Evolutionary conservation across 805 yeast genomes (phyloP).

Genomic region (Saccharomycopsis babjevae): DNA sequence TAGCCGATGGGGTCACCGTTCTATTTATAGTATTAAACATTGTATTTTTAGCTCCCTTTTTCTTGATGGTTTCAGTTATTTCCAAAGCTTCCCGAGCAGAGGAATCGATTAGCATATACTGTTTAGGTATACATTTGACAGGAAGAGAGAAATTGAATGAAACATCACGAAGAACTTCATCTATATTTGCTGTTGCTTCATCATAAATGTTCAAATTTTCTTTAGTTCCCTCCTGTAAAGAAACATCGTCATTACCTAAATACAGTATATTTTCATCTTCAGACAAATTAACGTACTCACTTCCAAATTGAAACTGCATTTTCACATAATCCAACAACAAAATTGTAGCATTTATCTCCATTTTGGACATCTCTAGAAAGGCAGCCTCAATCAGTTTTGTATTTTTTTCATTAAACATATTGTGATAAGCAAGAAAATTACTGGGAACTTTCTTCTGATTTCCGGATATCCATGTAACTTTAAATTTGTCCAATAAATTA

Average conservation of each 20-base stretch:
- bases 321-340: constrained; percentile 12
- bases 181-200: neutral
- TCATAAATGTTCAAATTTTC: constrained; percentile 52
- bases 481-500: constrained; percentile 2
- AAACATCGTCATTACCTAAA: neutral
- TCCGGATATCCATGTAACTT: constrained; percentile 5
- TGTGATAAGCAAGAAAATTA: constrained; percentile 33
- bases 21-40: constrained; percentile 57
- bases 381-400: neutral
- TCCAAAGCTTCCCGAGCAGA: constrained; percentile 72
- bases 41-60: constrained; percentile 54
- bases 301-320: constrained; percentile 13
- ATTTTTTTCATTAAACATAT: constrained; percentile 8
- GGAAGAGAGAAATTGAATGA: constrained; percentile 58
- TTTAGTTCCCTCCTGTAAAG: neutral
- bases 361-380: neutral
- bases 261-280: constrained; percentile 14
- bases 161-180: neutral
- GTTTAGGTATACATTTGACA: constrained; percentile 37
- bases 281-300: neutral
- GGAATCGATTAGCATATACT: constrained; percentile 68
- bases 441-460: neutral
- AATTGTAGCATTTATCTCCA: constrained; percentile 2
- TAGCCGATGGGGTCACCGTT: constrained; percentile 75
- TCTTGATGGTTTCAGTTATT: constrained; percentile 47